Evolutionary conservation across 192 early-diverging fungal genomes (phyloP).

Genomic region (Jimgerdemannia lactiflua): DNA sequence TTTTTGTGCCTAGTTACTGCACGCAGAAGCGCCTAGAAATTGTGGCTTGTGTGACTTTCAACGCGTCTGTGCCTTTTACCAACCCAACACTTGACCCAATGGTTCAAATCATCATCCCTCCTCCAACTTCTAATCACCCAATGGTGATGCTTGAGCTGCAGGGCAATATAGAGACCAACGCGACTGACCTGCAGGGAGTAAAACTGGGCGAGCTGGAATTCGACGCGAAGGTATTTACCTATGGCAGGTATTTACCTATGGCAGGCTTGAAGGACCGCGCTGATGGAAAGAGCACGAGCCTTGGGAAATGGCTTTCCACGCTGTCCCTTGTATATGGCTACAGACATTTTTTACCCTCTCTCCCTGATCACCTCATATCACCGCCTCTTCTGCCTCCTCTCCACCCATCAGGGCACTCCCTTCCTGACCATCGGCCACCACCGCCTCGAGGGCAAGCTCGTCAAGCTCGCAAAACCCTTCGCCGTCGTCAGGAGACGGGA

Average conservation of each 20-base stretch:
- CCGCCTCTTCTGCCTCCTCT: neutral
- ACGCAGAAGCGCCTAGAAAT: too few relatives aligned
- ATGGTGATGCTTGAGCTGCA: constrained; percentile 25
- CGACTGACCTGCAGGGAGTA: constrained; percentile 5
- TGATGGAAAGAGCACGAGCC: neutral
- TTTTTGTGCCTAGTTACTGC: too few relatives aligned
- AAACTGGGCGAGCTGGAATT: constrained; percentile 22
- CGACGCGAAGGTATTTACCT: constrained; percentile 10
- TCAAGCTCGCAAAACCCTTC: constrained; percentile 26
- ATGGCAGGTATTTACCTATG: neutral
- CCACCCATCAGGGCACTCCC: constrained; percentile 13
- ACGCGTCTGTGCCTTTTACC: too few relatives aligned
- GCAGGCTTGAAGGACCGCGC: neutral
- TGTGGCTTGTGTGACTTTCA: too few relatives aligned
- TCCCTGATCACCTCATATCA: neutral
- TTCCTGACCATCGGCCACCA: constrained; percentile 29
- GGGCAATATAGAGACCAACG: constrained; percentile 17
- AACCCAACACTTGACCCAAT: neutral
- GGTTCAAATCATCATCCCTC: neutral
- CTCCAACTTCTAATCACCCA: neutral
- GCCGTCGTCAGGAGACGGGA: constrained; percentile 25
- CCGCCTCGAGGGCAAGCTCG: constrained; percentile 23
- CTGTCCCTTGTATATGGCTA: neutral
- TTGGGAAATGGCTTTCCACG: too few relatives aligned
- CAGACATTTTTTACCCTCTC: neutral